These are phyloP conservation scores for Daldinia decipiens DNA, from an alignment of 495 filamentous ascomycete species.

Conservation along the genomic window DNA sequence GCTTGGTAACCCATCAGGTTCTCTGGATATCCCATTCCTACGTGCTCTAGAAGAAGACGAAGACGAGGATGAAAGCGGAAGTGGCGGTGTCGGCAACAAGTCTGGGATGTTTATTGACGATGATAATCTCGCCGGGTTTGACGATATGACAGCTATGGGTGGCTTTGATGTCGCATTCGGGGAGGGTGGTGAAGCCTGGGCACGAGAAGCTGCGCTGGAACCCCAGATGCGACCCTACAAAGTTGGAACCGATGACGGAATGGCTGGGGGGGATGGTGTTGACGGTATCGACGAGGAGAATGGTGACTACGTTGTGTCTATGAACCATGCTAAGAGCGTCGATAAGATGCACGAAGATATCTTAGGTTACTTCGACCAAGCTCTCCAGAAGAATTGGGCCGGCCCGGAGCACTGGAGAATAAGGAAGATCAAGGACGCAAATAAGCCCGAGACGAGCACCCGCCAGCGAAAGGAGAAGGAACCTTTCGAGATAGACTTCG, in stretches of 20 bases:
- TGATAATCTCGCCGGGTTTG: conserved; percentile 80
- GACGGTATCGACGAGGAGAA: conserved; percentile 69
- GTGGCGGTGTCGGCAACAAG: conserved; percentile 65
- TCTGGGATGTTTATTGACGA: conserved; percentile 86
- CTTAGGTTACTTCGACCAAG: conserved; percentile 95
- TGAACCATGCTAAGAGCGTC: conserved; percentile 68
- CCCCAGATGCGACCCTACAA: conserved; percentile 69
- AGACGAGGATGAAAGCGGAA: conserved; percentile 67
- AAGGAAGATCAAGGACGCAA: conserved; percentile 85
- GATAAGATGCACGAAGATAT: conserved; percentile 87
- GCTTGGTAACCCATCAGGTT: conserved; percentile 83
- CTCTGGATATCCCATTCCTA: conserved; percentile 89
- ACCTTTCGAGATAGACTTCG: conserved; percentile 93
- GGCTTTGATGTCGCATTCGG: conserved; percentile 84
- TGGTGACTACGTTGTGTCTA: conserved; percentile 75
- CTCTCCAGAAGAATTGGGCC: conserved; percentile 96
- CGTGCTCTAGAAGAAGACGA: conserved; percentile 87
- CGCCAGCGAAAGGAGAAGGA: conserved; percentile 90
- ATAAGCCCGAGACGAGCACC: conserved; percentile 66
- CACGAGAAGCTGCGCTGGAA: conserved; percentile 71
- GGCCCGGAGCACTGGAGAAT: conserved; percentile 99
- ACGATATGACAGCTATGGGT: conserved; percentile 79
- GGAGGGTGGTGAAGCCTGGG: conserved; percentile 80
- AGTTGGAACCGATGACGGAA: conserved; percentile 62
- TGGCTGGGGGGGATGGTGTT: conserved; percentile 65